Base-by-base conservation (phyloP, 2,329 filamentous ascomycete genomes). In the Westerdykella aurantiaca region DNA sequence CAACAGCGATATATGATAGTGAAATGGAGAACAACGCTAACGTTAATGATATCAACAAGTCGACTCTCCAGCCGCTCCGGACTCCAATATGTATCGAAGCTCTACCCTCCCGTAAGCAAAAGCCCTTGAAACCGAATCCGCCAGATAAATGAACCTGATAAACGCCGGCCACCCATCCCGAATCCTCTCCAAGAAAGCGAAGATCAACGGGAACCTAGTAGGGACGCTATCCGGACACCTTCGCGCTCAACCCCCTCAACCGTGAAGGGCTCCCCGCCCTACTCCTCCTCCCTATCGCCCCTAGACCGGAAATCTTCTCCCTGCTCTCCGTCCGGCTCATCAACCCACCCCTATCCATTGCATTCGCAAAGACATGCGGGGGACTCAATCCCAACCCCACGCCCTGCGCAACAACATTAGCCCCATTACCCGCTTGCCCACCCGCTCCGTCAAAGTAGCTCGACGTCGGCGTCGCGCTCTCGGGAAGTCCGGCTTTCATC, bases 291-390 rank as follows among this genome's bases (percentile, higher is more conserved):
- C 25, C 25, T 7, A 29, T 7, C 7, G 71, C 77, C 12, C 73
- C 18, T 21, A 21, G 6, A 4, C 18, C 76, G 13, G 78, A 74
- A 31, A 96, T 68, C 45, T 87, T 77, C 61, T 97, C 93, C 42
- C 88, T 76, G 62, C 88, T 95, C 62, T 96, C 91, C 0, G 87
- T 94, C 53, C 91, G 75, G 2, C 88, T 79, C 42, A 87, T 82
- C 50, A 96, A 65, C 1, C 90, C 90, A 38, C 79, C 82, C 33
- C 88, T 69, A 43, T 80, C 78, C 52, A 79, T 77, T 9, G 73
- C 63, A 50, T 72, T 66, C 6, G 45, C 47, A 42, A 63, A 61
- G 11, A 46, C 59, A 31, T 44, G 47, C 3, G 56, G 51, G 6
- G 58, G 56, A 6, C 45, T 61, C 48, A 58, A 56, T 41, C 64